phyloP scores from a whole-genome alignment of 495 filamentous ascomycete species.

The Mytilinidion resinicola region DNA sequence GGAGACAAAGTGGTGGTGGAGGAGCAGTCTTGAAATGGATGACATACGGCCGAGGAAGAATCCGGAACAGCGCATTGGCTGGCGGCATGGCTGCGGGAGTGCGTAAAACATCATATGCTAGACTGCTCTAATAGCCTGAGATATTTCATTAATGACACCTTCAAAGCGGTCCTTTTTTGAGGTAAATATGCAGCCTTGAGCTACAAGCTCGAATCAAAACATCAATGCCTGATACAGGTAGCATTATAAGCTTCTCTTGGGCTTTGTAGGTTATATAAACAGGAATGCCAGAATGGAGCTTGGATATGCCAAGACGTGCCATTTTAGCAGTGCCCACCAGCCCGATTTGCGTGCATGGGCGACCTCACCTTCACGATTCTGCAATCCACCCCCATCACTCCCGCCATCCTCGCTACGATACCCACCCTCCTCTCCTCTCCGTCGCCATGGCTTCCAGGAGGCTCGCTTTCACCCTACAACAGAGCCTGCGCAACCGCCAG shows the following conservation, averaged over 20 bases:
- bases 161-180: too few species aligned
- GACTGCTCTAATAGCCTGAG: too few species aligned
- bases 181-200: too few species aligned
- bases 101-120: too few species aligned
- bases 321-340: neutral
- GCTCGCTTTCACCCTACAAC: slow-evolving; percentile 81
- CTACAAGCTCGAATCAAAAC: too few species aligned
- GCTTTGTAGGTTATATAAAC: neutral
- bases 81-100: too few species aligned
- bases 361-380: neutral
- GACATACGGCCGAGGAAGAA: slow-evolving; percentile 8
- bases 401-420: slow-evolving; percentile 6
- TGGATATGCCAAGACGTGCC: neutral
- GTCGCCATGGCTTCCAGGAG: slow-evolving; percentile 85
- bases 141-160: too few species aligned
- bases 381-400: slow-evolving; percentile 10
- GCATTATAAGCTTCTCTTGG: too few species aligned
- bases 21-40: neutral
- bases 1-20: slow-evolving; percentile 1
- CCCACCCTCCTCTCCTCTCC: slow-evolving; percentile 15
- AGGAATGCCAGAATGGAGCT: neutral
- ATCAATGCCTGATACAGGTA: too few species aligned
- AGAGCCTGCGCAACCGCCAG: slow-evolving; percentile 76
- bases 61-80: slow-evolving; percentile 4
- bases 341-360: neutral